Evolutionary conservation across 2,329 filamentous ascomycete genomes (phyloP).

Genomic region (Pseudocercospora fijiensis): DNA sequence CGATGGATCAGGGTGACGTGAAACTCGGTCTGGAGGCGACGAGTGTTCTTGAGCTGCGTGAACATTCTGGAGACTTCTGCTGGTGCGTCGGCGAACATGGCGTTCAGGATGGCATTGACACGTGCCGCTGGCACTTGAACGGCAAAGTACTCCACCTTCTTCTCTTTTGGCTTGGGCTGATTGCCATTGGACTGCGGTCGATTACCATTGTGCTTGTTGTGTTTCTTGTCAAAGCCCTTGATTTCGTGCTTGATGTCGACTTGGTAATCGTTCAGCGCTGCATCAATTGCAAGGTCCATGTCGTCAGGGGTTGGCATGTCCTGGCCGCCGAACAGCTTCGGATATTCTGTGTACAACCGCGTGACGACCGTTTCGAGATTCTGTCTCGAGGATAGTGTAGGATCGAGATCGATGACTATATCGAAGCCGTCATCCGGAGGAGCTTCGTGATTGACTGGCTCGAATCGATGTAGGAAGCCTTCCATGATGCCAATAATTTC

Average conservation of each 20-base stretch:
- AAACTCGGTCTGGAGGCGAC: constrained; percentile 79
- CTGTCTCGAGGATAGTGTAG: constrained; percentile 69
- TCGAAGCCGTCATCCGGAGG: constrained; percentile 83
- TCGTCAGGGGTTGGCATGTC: constrained; percentile 69
- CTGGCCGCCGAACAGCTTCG: constrained; percentile 63
- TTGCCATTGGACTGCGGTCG: constrained; percentile 36
- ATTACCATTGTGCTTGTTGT: constrained; percentile 32
- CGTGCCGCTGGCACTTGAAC: constrained; percentile 55
- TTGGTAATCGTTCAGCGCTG: constrained; percentile 72
- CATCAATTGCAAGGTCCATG: constrained; percentile 75
- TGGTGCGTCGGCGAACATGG: constrained; percentile 62
- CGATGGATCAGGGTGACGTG: constrained; percentile 94
- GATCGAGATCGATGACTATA: constrained; percentile 78
- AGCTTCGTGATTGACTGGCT: constrained; percentile 66
- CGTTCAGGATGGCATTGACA: constrained; percentile 62
- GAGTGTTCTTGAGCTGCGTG: constrained; percentile 67
- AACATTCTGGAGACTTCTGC: constrained; percentile 66
- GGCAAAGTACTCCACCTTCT: constrained; percentile 64
- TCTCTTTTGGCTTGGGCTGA: constrained; percentile 49
- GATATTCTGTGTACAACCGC: constrained; percentile 72
- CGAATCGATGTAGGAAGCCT: constrained; percentile 82
- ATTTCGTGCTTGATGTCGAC: constrained; percentile 76
- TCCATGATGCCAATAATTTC: constrained; percentile 94
- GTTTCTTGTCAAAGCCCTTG: constrained; percentile 52
- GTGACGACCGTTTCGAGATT: constrained; percentile 80